Percentiles rank a stretch among this genome's conserved stretches.
Conservation (phyloP, 768 basidiomycete species). For the Exidia glandulosa region DNA sequence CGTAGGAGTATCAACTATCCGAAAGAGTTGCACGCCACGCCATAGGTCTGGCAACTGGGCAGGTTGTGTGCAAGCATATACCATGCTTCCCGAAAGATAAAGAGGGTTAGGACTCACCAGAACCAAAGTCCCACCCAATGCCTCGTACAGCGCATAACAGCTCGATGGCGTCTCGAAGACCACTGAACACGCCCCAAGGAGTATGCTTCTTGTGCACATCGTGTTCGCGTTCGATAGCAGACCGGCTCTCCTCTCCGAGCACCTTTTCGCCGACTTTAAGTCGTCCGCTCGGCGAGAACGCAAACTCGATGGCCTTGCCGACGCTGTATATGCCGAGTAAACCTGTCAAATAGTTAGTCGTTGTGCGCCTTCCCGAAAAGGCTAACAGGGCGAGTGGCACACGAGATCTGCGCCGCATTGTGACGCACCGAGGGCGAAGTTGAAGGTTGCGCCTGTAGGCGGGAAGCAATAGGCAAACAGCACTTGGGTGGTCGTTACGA, state of each 20-base stretch:
- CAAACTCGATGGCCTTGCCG: conserved; percentile 53
- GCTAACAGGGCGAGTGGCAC: too few relatives aligned
- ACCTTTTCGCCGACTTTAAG: conserved; percentile 52
- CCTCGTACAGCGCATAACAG: conserved; percentile 51
- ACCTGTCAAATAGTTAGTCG: conserved; percentile 15
- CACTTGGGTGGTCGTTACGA: conserved; percentile 35
- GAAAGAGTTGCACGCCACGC: too few relatives aligned
- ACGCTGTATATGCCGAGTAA: conserved; percentile 42
- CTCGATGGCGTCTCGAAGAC: conserved; percentile 54
- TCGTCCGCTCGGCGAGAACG: conserved; percentile 51
- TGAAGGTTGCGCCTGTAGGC: conserved; percentile 44
- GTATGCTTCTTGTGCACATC: not conserved
- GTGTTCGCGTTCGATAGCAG: conserved; percentile 4
- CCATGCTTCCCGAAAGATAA: too few relatives aligned
- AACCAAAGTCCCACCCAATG: conserved; percentile 57
- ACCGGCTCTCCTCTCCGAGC: conserved; percentile 29
- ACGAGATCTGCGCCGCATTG: too few relatives aligned
- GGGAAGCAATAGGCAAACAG: conserved; percentile 37
- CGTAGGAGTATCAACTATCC: too few relatives aligned
- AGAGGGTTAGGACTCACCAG: conserved; percentile 18
- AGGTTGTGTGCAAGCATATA: too few relatives aligned
- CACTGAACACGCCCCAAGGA: conserved; percentile 17
- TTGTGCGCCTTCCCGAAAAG: too few relatives aligned
- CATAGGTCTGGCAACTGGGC: too few relatives aligned
- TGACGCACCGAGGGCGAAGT: conserved; percentile 58